These are phyloP conservation scores for Craspedostauros australis DNA, from an alignment of 108 stramenopile species.

Conservation along the genomic window DNA sequence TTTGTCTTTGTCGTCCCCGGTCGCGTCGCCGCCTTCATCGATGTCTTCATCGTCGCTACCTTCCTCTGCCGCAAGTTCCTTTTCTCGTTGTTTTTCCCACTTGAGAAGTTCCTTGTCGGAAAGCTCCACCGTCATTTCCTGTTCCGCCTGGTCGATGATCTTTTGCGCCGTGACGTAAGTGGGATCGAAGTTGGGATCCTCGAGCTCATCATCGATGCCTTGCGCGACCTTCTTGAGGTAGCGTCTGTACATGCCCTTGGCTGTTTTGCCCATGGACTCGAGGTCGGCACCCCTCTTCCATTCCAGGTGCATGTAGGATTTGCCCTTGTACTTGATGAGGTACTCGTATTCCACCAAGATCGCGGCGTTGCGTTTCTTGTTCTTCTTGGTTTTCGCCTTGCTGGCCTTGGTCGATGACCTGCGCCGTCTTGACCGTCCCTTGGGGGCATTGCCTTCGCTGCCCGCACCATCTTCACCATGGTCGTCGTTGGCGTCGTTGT, in stretches of 20 bases:
- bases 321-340: constrained; percentile 92
- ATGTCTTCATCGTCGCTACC: constrained; percentile 21
- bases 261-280: constrained; percentile 80
- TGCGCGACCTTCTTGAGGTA: constrained; percentile 81
- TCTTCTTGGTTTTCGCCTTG: constrained; percentile 12
- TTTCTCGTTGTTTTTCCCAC: constrained; percentile 75
- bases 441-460: not conserved
- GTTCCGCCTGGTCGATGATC: constrained; percentile 83
- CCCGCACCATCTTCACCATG: constrained; percentile 13
- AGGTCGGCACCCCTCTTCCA: constrained; percentile 84
- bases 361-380: constrained; percentile 6
- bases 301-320: constrained; percentile 86
- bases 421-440: constrained; percentile 23
- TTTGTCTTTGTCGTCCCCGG: constrained; percentile 28
- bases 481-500: constrained; percentile 24
- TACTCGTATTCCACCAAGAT: constrained; percentile 86
- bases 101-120: constrained; percentile 71
- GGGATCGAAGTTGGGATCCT: constrained; percentile 85
- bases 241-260: constrained; percentile 80
- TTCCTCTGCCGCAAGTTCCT: constrained; percentile 55
- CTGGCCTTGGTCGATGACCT: constrained; percentile 6
- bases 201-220: constrained; percentile 68
- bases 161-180: constrained; percentile 69
- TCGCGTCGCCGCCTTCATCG: constrained; percentile 20
- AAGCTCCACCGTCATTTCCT: constrained; percentile 75